Percentiles rank a stretch among this genome's conserved stretches.
These are phyloP conservation scores for Aspergillus oerlinghausenensis DNA, from an alignment of 2,329 filamentous ascomycete species.

Conservation along the genomic window DNA sequence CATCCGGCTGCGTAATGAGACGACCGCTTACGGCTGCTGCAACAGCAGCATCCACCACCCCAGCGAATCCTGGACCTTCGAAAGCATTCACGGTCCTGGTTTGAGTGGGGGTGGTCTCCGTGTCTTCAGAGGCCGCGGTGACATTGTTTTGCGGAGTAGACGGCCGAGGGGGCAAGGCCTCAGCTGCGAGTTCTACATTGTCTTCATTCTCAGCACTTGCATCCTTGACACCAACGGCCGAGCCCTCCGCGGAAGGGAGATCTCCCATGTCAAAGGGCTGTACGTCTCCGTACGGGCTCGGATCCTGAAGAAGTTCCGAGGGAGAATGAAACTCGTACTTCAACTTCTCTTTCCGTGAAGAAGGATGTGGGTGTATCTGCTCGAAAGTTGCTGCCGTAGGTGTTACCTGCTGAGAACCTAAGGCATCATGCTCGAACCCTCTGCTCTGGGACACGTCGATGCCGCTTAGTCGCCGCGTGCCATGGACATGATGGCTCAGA, in stretches of 20 bases:
- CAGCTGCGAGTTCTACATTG: constrained; percentile 11
- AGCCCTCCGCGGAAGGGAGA: constrained; percentile 30
- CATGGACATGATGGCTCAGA: constrained; percentile 15
- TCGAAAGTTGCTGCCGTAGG: constrained; percentile 58
- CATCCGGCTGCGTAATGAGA: neutral
- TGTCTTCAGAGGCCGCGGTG: constrained; percentile 9
- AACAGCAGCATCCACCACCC: constrained; percentile 22
- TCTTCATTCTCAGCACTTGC: constrained; percentile 14
- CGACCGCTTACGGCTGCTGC: constrained; percentile 12
- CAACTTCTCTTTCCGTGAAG: constrained; percentile 34
- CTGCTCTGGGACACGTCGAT: constrained; percentile 26
- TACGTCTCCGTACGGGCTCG: constrained; percentile 21
- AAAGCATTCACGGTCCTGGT: neutral
- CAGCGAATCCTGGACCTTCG: constrained; percentile 13
- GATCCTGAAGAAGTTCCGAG: constrained; percentile 42
- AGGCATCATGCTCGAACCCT: constrained; percentile 40
- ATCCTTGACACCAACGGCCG: constrained; percentile 22
- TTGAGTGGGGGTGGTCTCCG: constrained; percentile 11
- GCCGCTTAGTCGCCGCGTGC: constrained; percentile 21
- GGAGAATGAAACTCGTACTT: constrained; percentile 46
- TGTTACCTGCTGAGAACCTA: constrained; percentile 63
- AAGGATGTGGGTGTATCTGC: constrained; percentile 13
- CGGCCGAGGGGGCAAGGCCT: constrained; percentile 15
- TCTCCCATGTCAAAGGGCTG: constrained; percentile 16
- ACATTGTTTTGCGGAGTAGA: constrained; percentile 15